These are phyloP conservation scores for Phytophthora kernoviae DNA, from an alignment of 352 stramenopile species.

Conservation along the genomic window DNA sequence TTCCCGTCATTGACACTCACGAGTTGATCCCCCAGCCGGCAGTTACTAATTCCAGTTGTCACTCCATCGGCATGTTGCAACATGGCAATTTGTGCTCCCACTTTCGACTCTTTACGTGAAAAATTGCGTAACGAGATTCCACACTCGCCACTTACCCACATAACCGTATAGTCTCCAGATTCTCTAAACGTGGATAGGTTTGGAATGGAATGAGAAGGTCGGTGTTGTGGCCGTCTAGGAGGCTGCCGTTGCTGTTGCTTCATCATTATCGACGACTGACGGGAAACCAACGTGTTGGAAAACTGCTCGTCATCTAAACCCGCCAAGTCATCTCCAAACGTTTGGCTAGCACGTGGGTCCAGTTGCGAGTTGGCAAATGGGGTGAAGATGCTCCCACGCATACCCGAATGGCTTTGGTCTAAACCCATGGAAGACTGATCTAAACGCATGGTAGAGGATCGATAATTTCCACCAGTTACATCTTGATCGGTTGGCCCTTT, in stretches of 20 bases:
- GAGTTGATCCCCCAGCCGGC: slow-evolving; percentile 74
- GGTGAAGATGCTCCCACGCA: slow-evolving; percentile 48
- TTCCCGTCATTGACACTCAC: slow-evolving; percentile 74
- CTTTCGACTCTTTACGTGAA: slow-evolving; percentile 58
- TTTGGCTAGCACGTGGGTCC: slow-evolving; percentile 36
- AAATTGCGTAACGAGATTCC: slow-evolving; percentile 88
- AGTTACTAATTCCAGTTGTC: slow-evolving; percentile 79
- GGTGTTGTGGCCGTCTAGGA: slow-evolving; percentile 9
- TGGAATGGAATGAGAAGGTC: slow-evolving; percentile 15
- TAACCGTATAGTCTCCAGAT: slow-evolving; percentile 62
- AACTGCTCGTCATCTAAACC: slow-evolving; percentile 25
- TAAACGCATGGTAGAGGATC: neutral
- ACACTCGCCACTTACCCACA: slow-evolving; percentile 83
- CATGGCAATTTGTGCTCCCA: slow-evolving; percentile 80
- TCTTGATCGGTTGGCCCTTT: neutral
- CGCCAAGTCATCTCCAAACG: slow-evolving; percentile 30
- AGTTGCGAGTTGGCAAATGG: slow-evolving; percentile 38
- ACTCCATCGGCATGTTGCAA: slow-evolving; percentile 80
- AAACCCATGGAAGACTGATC: slow-evolving; percentile 7
- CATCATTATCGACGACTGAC: slow-evolving; percentile 36
- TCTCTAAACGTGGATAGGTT: slow-evolving; percentile 7
- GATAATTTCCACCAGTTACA: neutral
- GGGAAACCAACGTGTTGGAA: slow-evolving; percentile 35
- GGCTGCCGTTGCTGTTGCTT: slow-evolving; percentile 29
- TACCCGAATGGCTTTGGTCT: slow-evolving; percentile 25